phyloP scores from a whole-genome alignment of 2,329 filamentous ascomycete species.

The Phoma sp. region DNA sequence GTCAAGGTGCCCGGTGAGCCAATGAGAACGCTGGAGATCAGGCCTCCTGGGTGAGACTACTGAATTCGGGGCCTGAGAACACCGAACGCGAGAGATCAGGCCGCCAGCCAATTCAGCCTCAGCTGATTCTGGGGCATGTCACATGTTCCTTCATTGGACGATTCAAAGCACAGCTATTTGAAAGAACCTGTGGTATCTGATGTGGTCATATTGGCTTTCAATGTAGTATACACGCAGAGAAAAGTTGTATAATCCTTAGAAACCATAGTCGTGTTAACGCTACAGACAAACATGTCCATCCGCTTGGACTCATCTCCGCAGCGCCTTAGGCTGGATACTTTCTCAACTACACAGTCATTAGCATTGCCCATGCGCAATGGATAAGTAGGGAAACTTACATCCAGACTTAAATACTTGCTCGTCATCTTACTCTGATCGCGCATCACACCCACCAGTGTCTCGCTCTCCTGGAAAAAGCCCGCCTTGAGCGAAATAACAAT shows the following conservation, averaged over 20 bases:
- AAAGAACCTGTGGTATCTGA: too few relatives aligned
- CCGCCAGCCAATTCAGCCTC: not conserved
- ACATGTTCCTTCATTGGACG: too few relatives aligned
- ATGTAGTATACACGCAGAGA: too few relatives aligned
- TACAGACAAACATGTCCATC: too few relatives aligned
- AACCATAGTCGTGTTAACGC: too few relatives aligned
- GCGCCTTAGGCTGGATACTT: constrained; percentile 25
- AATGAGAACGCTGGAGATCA: not conserved
- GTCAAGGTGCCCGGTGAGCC: not conserved
- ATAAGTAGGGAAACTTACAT: constrained; percentile 69
- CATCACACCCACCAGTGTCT: constrained; percentile 94
- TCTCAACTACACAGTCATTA: constrained; percentile 28
- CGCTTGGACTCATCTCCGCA: not conserved
- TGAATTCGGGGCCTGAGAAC: not conserved
- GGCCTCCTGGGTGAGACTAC: not conserved
- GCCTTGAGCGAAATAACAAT: constrained; percentile 98
- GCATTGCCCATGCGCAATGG: not conserved
- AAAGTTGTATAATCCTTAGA: too few relatives aligned
- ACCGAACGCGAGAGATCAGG: not conserved
- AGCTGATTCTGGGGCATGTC: too few relatives aligned
- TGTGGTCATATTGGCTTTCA: too few relatives aligned
- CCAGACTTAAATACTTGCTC: constrained; percentile 86
- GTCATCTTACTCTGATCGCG: constrained; percentile 93
- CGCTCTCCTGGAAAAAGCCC: constrained; percentile 92
- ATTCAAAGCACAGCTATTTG: too few relatives aligned